Conservation (phyloP, 2,329 filamentous ascomycete genomes). For the Leptographium wingfieldii region DNA sequence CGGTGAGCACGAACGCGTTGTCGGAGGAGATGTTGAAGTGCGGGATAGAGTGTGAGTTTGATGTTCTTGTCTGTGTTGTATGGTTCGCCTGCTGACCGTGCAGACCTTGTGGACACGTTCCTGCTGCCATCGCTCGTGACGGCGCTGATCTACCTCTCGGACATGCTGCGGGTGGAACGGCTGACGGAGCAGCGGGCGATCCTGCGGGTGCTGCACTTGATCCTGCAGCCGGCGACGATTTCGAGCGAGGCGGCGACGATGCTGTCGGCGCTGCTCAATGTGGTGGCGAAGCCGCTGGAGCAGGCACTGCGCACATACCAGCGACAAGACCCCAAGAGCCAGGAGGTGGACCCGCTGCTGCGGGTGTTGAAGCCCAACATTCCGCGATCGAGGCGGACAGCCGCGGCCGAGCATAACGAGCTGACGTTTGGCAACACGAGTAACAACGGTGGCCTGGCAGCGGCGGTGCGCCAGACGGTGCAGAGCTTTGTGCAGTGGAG, state of each 20-base stretch:
- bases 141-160: slow-evolving; percentile 58
- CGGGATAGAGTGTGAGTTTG: slow-evolving; percentile 48
- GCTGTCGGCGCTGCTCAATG: slow-evolving; percentile 58
- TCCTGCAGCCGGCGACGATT: slow-evolving; percentile 57
- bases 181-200: slow-evolving; percentile 52
- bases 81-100: slow-evolving; percentile 22
- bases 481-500: slow-evolving; percentile 56
- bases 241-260: slow-evolving; percentile 60
- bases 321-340: slow-evolving; percentile 51
- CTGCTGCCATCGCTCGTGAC: slow-evolving; percentile 66
- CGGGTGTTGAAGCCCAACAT: slow-evolving; percentile 50
- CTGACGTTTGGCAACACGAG: slow-evolving; percentile 33
- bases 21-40: slow-evolving; percentile 58
- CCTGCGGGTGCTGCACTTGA: slow-evolving; percentile 58
- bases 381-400: slow-evolving; percentile 46
- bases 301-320: slow-evolving; percentile 55
- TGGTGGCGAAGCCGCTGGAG: slow-evolving; percentile 57
- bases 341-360: slow-evolving; percentile 57
- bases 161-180: slow-evolving; percentile 55
- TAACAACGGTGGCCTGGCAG: slow-evolving; percentile 40
- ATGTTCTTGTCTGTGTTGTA: slow-evolving; percentile 2
- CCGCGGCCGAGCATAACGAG: slow-evolving; percentile 51
- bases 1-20: slow-evolving; percentile 51
- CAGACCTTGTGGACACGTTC: slow-evolving; percentile 62
- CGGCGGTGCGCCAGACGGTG: slow-evolving; percentile 47